Base-by-base conservation (phyloP, 345 rosid species). In the Gossypium sturtianum region DNA sequence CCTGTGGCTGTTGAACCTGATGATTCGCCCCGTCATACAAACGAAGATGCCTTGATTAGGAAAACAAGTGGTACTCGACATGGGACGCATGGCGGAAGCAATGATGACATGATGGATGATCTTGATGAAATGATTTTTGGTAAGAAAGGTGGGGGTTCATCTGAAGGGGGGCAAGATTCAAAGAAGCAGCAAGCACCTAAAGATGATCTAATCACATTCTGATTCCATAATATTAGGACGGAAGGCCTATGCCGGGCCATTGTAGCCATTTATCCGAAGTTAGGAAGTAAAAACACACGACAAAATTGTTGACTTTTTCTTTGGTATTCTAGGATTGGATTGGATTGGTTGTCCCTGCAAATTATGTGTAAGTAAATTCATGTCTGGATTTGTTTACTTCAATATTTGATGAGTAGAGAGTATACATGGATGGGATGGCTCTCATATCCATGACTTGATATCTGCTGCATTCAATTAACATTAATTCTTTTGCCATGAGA, bases 71-170 rank as follows among this genome's bases (percentile, higher is more conserved):
- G 93, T 68, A 77, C 84, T 20, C 89, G 86, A 27, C 85, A 84
- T 60, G 92, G 86, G 12, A 66, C 81, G 44, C 91, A 75, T 12
- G 85, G 88, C 7, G 89, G 92, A 64, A 90, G 86, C 85, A 87
- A 84, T 0, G 93, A 92, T 38, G 92, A 90, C 80, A 86, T 89
- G 97, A 89, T 94, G 95, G 99, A 95, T 84, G 99, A 95, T 81
- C 97, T 95, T 1, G 97, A 92, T 76, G 97, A 94, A 78, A 92
- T 94, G 97, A 92, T 94, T 74, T 94, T 94, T 34, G 98, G 97
- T 62, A 90, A 90, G 91, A 91, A 90, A 83, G 82, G 87, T 4
- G 82, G 88, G 12, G 85, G 84, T 12, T 65, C 88, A 9, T 87
- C 97, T 12, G 90, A 87, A 77, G 85, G 82, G 5, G 83, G 74